Base-by-base conservation (phyloP, 768 basidiomycete species). In the Trametes cubensis region DNA sequence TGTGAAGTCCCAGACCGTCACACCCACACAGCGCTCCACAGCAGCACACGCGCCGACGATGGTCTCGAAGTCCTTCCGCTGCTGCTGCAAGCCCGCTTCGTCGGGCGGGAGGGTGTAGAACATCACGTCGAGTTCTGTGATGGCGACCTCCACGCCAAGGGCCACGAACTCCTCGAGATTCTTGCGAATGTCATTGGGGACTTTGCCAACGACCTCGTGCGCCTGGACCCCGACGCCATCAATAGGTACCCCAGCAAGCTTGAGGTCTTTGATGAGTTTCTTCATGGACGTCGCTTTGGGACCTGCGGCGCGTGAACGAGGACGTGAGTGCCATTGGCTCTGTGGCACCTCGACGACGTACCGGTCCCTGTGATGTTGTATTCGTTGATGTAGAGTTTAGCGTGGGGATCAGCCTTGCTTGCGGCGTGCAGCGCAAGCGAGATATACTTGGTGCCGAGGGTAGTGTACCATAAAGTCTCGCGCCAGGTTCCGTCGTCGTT, bases 91-190 rank as follows among this genome's bases (percentile, higher is more conserved):
- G 26, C 81, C 75, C 1, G 78, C 80, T 5, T 70, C 66, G 56
- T 41, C 53, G 10, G 75, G 77, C 10, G 84, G 85, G 6, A 83
- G 74, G 5, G 77, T 78, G 75, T 84, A 82, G 58, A 64, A 60
- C 45, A 84, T 78, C 64, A 84, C 83, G 68, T 88, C 87, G 45
- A 89, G 79, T 69, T 88, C 87, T 2, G 87, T 89, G 63, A 88
- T 80, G 14, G 86, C 86, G n/a, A 87, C 82, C 63, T 88, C 86
- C 44, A 88, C 75, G 45, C 87, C 86, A 25, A 87, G 80, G 15
- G 79, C 79, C 13, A 80, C 78, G 66, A 88, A 81, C 49, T 79
- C 75, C 60, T 80, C 70, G 55, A 87, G 73, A 61, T 84, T 83
- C 5, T 76, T 69, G 51, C 79, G 73, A 44, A 88, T 70, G 15